phyloP scores from a whole-genome alignment of 2,329 filamentous ascomycete species.

The Apiospora sp. region DNA sequence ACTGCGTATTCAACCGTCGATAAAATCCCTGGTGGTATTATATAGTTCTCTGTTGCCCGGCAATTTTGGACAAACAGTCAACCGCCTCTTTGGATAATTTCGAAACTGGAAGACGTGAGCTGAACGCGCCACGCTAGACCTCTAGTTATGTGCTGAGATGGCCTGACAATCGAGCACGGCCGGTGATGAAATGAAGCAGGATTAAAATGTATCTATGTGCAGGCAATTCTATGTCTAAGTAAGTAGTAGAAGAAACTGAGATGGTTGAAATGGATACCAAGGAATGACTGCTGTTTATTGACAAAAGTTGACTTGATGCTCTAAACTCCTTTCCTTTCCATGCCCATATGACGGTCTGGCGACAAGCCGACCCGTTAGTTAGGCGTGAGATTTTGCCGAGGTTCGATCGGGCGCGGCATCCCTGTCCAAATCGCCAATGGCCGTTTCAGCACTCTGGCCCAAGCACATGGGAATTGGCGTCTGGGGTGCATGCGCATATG shows the following conservation, averaged over 20 bases:
- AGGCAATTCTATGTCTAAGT: not conserved
- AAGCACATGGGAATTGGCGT: not conserved
- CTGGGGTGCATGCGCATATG: not conserved
- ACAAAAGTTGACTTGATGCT: not conserved
- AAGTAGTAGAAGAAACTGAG: not conserved
- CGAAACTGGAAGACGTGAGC: not conserved
- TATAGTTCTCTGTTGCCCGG: not conserved
- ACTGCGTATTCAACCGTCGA: not conserved
- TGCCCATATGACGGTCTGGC: not conserved
- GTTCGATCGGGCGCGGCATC: conserved; percentile 17
- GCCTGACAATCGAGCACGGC: not conserved
- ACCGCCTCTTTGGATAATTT: not conserved
- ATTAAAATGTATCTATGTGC: not conserved
- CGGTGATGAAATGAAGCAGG: not conserved
- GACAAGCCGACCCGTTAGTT: conserved; percentile 1
- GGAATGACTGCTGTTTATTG: not conserved
- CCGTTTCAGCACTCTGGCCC: conserved; percentile 8
- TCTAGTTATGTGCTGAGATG: not conserved
- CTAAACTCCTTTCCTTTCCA: conserved; percentile 1
- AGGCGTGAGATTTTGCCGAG: conserved; percentile 11
- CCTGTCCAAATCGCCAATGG: conserved; percentile 13
- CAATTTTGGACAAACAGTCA: not conserved
- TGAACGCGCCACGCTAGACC: conserved; percentile 6
- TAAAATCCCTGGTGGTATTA: not conserved
- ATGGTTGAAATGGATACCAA: not conserved